Evolutionary conservation across 2,329 filamentous ascomycete genomes (phyloP).

Genomic region (Fulvia fulva): DNA sequence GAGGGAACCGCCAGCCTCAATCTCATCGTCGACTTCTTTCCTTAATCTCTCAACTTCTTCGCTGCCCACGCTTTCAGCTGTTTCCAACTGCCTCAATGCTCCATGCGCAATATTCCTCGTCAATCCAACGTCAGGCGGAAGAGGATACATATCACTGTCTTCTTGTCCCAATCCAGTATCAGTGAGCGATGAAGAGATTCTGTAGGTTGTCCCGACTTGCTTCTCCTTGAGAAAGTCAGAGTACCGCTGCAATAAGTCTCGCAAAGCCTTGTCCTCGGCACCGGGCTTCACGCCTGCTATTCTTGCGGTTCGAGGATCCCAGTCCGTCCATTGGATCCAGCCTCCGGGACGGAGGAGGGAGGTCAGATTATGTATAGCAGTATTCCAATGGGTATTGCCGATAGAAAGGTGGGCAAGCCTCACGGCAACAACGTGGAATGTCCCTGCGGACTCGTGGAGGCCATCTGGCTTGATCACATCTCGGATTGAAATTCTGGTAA

Average conservation of each 20-base stretch:
- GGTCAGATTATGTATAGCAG: constrained; percentile 10
- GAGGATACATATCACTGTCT: constrained; percentile 16
- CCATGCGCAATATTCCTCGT: constrained; percentile 12
- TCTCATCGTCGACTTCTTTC: constrained; percentile 11
- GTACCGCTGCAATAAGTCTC: constrained; percentile 11
- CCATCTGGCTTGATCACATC: neutral
- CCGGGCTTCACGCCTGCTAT: constrained; percentile 19
- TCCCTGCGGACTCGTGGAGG: neutral
- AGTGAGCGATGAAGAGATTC: constrained; percentile 12
- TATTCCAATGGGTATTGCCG: constrained; percentile 10
- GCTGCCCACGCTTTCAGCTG: constrained; percentile 1
- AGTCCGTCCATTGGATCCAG: constrained; percentile 20
- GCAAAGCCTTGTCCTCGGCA: constrained; percentile 11
- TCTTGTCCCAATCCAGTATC: constrained; percentile 5
- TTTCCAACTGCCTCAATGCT: constrained; percentile 8
- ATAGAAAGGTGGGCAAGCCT: constrained; percentile 13
- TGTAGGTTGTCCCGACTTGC: constrained; percentile 17
- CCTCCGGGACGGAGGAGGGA: constrained; percentile 19
- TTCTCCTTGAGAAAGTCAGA: constrained; percentile 10
- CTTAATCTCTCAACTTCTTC: constrained; percentile 4
- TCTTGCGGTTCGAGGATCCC: constrained; percentile 17
- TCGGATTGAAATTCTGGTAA: neutral
- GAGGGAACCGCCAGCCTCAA: constrained; percentile 10
- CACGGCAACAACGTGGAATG: constrained; percentile 19
- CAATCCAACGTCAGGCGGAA: constrained; percentile 16